phyloP scores from a whole-genome alignment of 352 stramenopile species.

The Labyrinthula sp. region DNA sequence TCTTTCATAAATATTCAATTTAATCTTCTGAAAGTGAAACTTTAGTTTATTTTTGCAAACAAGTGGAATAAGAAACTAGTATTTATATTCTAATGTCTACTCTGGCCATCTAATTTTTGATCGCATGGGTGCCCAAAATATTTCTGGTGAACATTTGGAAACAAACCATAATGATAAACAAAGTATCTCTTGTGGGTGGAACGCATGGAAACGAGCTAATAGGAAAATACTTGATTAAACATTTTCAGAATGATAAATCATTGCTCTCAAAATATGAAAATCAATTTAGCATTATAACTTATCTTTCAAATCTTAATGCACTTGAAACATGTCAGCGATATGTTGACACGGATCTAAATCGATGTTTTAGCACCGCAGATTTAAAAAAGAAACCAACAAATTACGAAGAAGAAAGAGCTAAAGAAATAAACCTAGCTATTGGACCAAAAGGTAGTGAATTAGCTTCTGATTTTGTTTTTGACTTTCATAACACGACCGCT shows the following conservation, averaged over 20 bases:
- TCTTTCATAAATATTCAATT: too few species aligned
- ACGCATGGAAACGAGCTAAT: slow-evolving; percentile 51
- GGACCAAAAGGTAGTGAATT: slow-evolving; percentile 37
- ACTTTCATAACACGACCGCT: slow-evolving; percentile 43
- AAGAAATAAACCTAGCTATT: slow-evolving; percentile 39
- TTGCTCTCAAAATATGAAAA: slow-evolving; percentile 27
- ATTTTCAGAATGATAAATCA: slow-evolving; percentile 32
- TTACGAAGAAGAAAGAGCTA: slow-evolving; percentile 35
- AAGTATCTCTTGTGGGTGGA: slow-evolving; percentile 26
- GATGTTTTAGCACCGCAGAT: slow-evolving; percentile 39
- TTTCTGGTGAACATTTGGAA: too few species aligned
- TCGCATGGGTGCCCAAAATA: too few species aligned
- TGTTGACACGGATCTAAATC: slow-evolving; percentile 43
- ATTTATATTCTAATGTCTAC: too few species aligned
- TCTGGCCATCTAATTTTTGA: too few species aligned
- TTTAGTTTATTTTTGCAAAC: too few species aligned
- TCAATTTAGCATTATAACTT: slow-evolving; percentile 36
- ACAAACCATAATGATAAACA: background rate
- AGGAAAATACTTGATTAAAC: slow-evolving; percentile 40
- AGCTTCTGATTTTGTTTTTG: slow-evolving; percentile 38
- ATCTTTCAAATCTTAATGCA: slow-evolving; percentile 41
- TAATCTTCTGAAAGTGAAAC: too few species aligned
- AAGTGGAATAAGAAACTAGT: too few species aligned
- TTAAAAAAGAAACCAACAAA: slow-evolving; percentile 22
- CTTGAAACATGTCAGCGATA: slow-evolving; percentile 42